These are phyloP conservation scores for Puccinia polysora DNA, from an alignment of 1,284 basidiomycete species.

Conservation along the genomic window DNA sequence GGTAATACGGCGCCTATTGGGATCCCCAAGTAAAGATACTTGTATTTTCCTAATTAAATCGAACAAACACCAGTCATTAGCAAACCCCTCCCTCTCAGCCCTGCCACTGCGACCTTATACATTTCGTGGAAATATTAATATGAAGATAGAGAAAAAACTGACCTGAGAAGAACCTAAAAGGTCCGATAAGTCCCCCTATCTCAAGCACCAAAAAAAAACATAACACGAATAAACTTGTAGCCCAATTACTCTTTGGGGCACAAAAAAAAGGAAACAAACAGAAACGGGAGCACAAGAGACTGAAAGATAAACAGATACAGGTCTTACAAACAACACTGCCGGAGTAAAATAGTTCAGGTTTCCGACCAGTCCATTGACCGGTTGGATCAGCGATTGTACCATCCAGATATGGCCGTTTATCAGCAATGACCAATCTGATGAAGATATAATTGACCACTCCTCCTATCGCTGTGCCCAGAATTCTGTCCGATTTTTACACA, in stretches of 20 bases:
- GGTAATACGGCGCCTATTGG: slow-evolving; percentile 49
- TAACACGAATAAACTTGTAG: neutral
- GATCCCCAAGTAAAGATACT: slow-evolving; percentile 48
- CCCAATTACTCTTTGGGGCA: neutral
- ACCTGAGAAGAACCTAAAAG: slow-evolving; percentile 38
- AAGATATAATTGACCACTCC: slow-evolving; percentile 52
- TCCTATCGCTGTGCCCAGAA: slow-evolving; percentile 52
- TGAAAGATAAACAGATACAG: neutral
- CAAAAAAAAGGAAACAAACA: neutral
- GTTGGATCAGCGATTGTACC: slow-evolving; percentile 51
- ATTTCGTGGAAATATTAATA: neutral
- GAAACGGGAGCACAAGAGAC: neutral
- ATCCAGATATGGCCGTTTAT: slow-evolving; percentile 51
- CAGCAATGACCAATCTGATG: slow-evolving; percentile 51
- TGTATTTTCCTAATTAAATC: slow-evolving; percentile 9
- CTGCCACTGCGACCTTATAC: too few relatives aligned
- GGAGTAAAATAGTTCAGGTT: slow-evolving; percentile 53
- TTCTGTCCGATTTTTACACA: neutral
- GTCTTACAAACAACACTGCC: slow-evolving; percentile 33
- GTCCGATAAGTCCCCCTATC: slow-evolving; percentile 37
- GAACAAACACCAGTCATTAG: neutral
- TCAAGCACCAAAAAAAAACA: neutral
- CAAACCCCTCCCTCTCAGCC: neutral
- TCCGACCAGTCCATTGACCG: slow-evolving; percentile 53
- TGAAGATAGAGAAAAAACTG: neutral